Base-by-base conservation (phyloP, 2,329 filamentous ascomycete species). In the Neonectria sp. region DNA sequence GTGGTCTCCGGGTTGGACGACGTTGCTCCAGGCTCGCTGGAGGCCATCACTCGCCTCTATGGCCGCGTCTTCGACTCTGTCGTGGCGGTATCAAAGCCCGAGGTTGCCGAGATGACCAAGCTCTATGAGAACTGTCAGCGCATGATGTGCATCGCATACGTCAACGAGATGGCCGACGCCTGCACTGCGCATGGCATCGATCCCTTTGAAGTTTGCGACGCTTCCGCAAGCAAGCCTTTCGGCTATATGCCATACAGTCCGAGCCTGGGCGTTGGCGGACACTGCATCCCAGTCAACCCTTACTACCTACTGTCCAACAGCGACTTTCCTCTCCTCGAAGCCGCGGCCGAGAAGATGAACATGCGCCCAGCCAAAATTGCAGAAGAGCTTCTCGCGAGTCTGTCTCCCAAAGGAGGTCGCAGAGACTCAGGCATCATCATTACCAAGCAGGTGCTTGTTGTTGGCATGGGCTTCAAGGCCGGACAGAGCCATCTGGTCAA, bases 81-180 rank as follows among this genome's bases (percentile, higher is more conserved):
- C 7, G 77, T 87, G 6, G 79, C 82, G 0, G 85, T 88, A 46
- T 84, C 83, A 21, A 78, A 75, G 48, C 85, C 86, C 2, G 86
- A 88, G 70, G 85, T 87, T 1, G 86, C 86, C 2, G 86, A 88
- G 75, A 87, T 88, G 84, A 86, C 82, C 63, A 88, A 88, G 72
- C 77, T 88, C 7, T 88, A 87, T 72, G 86, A 88, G 68, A 88
- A 88, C 71, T 88, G 86, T 73, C 85, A 88, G 71, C 79, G 86
- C 3, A 87, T 86, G 83, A 76, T 88, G 21, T 81, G 81, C 67
- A 86, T 87, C 49, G 85, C 86, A 1, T 88, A 84, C 67, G 85
- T 82, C 61, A 88, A 88, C 69, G 86, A 88, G 68, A 87, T 88
- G 83, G 85, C 85, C 3, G 84, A 88, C 63, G 86, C 86, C 2